Evolutionary conservation across 2,329 filamentous ascomycete species (phyloP).

Genomic region (Fusarium decemcellulare): DNA sequence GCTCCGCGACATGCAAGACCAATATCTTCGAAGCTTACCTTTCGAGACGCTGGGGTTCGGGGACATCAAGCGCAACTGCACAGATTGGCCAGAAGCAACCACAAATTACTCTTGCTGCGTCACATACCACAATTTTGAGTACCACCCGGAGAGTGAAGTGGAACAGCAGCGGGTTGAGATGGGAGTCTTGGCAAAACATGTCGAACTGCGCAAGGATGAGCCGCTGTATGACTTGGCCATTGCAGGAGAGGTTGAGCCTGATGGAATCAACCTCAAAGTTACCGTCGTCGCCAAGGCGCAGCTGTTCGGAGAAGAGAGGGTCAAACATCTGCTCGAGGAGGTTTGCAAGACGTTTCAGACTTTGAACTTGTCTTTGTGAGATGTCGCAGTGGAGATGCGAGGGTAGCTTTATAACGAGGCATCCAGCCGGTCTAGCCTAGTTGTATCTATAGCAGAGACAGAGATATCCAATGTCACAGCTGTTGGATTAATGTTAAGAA

Average conservation of each 20-base stretch:
- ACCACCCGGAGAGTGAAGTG: constrained; percentile 22
- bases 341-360: constrained; percentile 2
- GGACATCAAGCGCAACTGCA: constrained; percentile 38
- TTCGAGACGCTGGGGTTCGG: constrained; percentile 36
- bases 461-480: not conserved
- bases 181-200: constrained; percentile 20
- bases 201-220: constrained; percentile 13
- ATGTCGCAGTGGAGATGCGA: not conserved
- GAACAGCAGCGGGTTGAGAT: constrained; percentile 17
- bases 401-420: too few relatives aligned
- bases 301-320: not conserved
- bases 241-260: constrained; percentile 22
- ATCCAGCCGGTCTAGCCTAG: too few relatives aligned
- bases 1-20: constrained; percentile 33
- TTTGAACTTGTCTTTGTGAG: not conserved
- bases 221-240: constrained; percentile 19
- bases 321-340: not conserved
- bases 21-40: constrained; percentile 30
- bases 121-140: constrained; percentile 26
- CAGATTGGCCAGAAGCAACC: constrained; percentile 21
- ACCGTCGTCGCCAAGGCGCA: not conserved
- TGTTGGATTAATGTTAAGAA: constrained; percentile 7
- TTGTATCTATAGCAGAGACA: not conserved
- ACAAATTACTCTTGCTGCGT: constrained; percentile 13
- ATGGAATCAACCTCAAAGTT: not conserved